Evolutionary conservation across 306 rosid species (phyloP), one percentile per base, ranked within the genome.

Genomic region (Hippophae tibetana): DNA sequence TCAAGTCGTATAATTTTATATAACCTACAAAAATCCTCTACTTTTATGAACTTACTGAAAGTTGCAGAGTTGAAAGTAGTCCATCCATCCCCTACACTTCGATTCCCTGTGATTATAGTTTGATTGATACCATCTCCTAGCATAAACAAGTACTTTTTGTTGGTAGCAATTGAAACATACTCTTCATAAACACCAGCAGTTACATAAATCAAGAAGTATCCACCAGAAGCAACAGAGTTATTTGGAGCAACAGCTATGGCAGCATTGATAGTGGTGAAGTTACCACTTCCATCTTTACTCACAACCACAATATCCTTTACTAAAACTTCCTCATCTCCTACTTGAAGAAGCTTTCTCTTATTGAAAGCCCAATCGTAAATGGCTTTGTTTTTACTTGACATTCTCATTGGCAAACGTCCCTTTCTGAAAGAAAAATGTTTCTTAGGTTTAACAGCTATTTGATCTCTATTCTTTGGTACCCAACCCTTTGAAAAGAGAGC

Each of bases 41-140:
- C 25, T 50, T 45, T 13, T 8, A 51, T 6, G 3, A 40, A 6
- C 79, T 64, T 6, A 74, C 79, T 46, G 11, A 78, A 58, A 38
- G 76, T 78, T 13, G 76, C 66, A 55, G 79, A 69, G 12, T 67
- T 63, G 71, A 70, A 74, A 13, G 83, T 66, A 5, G 83, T 78
- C 46, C 51, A 74, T 0, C 71, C 68, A 44, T 71, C 79, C 1
- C 49, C 79, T 3, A 70, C 79, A 8, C 79, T 78, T 8, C 62
- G 56, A 8, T 60, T 66, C 11, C 79, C 83, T 0, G 83, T 78
- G 44, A 78, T 63, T 12, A 74, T 63, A 8, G 83, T 78, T 61
- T 70, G 74, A 9, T 63, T 67, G 26, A 78, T 74, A 43, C 83
- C 83, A 3, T 78, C 83, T 62, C 83, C 83, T 23, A 63, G 69